Base-by-base conservation (phyloP, 2,329 filamentous ascomycete genomes). In the Neurospora sp. region DNA sequence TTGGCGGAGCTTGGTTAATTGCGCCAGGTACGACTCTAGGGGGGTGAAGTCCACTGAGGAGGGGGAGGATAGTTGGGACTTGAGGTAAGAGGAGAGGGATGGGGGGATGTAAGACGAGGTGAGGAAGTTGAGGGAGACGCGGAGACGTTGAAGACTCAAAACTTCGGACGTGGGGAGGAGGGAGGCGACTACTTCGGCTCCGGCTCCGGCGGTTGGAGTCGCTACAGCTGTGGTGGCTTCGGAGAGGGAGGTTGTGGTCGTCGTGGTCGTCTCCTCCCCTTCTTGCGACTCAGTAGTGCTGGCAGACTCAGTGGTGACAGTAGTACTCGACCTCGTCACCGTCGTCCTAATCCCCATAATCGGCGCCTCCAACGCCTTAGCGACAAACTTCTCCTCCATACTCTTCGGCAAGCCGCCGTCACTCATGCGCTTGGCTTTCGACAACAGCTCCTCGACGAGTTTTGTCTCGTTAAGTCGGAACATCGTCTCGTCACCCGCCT, bases 311-410 rank as follows among this genome's bases (percentile, higher is more conserved):
- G 76, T 77, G 0, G 76, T 75, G 1, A 52, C 46, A 15, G 78
- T 28, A 1, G 52, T 62, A 33, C 4, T 17, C 23, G 28, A 36
- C 28, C 52, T 62, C 6, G 52, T 6, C 40, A 19, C 38, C 46
- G 38, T 57, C 37, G 38, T 84, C 75, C 85, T 89, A 52, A 93
- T 83, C 39, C 87, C 87, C 74, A 92, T 82, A 62, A 97, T 83
- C 0, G 96, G 95, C 4, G 89, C 86, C 74, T 96, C 91, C 5
- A 99, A 83, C 2, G 87, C 86, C 76, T 90, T 90, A 68, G 85
- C 87, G 8, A 99, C 88, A 74, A 97, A 96, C 57, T 88, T 90
- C 66, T 96, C 91, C 77, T 97, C 95, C 84, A 99, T 86, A 74
- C 91, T 97, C 6, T 83, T 81, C 1, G 96, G 93, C 10, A 98